These are phyloP conservation scores for Lodderomyces orthopsilosis DNA, from an alignment of 1,139 yeast genomes.

Conservation along the genomic window DNA sequence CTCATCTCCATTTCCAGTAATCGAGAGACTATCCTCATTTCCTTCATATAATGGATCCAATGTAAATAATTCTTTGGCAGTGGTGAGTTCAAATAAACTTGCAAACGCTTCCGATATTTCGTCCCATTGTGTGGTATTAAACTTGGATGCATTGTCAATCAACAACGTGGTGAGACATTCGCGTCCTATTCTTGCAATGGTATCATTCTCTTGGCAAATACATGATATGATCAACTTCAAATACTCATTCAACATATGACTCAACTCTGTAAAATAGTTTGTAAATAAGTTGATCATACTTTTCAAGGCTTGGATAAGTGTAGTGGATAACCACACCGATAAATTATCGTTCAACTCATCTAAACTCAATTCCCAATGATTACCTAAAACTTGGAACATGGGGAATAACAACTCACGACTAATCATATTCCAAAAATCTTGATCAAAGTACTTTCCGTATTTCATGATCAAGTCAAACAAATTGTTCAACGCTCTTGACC, in stretches of 20 bases:
- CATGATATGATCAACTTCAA: constrained; percentile 78
- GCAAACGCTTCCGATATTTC: constrained; percentile 62
- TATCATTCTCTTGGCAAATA: constrained; percentile 94
- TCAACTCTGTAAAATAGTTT: constrained; percentile 73
- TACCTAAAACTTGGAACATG: constrained; percentile 75
- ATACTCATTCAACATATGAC: constrained; percentile 72
- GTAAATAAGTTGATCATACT: constrained; percentile 82
- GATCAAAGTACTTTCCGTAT: constrained; percentile 73
- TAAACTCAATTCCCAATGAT: constrained; percentile 70
- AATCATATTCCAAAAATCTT: constrained; percentile 77
- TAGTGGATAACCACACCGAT: constrained; percentile 95
- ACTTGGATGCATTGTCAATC: constrained; percentile 67
- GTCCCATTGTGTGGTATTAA: constrained; percentile 71
- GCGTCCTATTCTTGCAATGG: constrained; percentile 92
- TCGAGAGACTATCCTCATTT: constrained; percentile 5
- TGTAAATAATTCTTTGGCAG: constrained; percentile 81
- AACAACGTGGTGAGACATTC: constrained; percentile 80
- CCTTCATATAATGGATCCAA: constrained; percentile 52
- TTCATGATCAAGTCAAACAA: constrained; percentile 79
- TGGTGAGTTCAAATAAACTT: constrained; percentile 72
- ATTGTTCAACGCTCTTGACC: constrained; percentile 81
- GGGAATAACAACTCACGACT: constrained; percentile 84
- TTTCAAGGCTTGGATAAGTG: constrained; percentile 91
- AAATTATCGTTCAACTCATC: constrained; percentile 63
- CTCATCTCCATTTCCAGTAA: neutral